A percentile compares a stretch with the other conserved stretches of the same genome.
phyloP scores from a whole-genome alignment of 495 filamentous ascomycete species.

The Talaromyces stipitatus region DNA sequence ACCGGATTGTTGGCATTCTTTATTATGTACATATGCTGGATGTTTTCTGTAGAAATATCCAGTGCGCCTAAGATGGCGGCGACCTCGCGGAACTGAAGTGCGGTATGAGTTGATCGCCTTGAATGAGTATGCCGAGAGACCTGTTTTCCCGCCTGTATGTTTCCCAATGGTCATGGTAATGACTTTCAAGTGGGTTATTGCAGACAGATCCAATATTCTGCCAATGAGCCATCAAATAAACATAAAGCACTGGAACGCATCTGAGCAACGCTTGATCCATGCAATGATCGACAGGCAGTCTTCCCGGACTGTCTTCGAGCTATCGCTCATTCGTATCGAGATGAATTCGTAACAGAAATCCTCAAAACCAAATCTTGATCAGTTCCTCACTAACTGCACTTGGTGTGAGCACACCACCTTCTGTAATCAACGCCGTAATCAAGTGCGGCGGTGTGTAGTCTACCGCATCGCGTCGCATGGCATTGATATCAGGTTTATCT shows the following conservation, averaged over 20 bases:
- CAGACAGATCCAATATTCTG: no score
- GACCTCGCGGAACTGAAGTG: no score
- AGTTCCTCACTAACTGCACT: constrained; percentile 71
- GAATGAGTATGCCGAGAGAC: no score
- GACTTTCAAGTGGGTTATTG: no score
- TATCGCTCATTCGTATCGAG: neutral
- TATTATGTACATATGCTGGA: neutral
- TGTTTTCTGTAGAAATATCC: no score
- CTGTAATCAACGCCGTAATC: constrained; percentile 74
- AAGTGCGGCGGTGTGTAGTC: constrained; percentile 84
- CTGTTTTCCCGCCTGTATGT: no score
- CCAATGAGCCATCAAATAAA: no score
- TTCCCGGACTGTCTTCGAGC: neutral
- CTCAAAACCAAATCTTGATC: constrained; percentile 71
- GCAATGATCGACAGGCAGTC: neutral
- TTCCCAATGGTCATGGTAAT: no score
- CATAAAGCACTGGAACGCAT: no score
- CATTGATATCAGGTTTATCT: neutral
- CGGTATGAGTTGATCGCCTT: no score
- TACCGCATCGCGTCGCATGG: constrained; percentile 44
- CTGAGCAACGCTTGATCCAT: neutral
- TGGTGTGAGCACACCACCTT: constrained; percentile 65
- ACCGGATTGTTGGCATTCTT: neutral
- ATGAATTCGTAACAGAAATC: neutral
- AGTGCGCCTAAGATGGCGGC: no score